Conservation (phyloP, 139 green algal species). For the Pedinophyceae sp. region DNA sequence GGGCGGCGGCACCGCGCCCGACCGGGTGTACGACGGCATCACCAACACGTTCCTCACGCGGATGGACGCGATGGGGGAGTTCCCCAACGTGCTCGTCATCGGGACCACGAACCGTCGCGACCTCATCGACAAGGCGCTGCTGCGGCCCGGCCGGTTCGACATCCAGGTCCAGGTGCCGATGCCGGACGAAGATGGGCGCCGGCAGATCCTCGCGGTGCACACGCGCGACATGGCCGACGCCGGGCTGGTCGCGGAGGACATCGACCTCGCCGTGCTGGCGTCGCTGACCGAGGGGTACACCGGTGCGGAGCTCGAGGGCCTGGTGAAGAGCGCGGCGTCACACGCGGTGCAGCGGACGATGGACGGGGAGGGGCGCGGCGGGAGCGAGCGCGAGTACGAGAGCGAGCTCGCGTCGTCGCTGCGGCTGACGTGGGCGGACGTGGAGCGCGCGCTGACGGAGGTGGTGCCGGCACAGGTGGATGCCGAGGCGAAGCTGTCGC, state of each 20-base stretch:
- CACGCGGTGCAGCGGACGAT: background rate
- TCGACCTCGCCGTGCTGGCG: slow-evolving; percentile 7
- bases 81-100: slow-evolving; percentile 19
- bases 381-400: background rate
- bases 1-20: slow-evolving; percentile 1
- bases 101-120: slow-evolving; percentile 24
- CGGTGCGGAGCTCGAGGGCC: slow-evolving; percentile 15
- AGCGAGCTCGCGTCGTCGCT: no score
- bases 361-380: background rate
- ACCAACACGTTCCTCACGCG: slow-evolving; percentile 25
- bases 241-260: slow-evolving; percentile 8
- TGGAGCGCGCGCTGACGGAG: slow-evolving; percentile 10
- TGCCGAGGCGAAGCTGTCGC: no score
- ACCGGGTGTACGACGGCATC: slow-evolving; percentile 17
- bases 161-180: slow-evolving; percentile 15
- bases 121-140: slow-evolving; percentile 20
- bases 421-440: background rate
- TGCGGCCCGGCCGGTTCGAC: slow-evolving; percentile 13
- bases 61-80: slow-evolving; percentile 16
- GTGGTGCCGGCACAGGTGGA: slow-evolving; percentile 6
- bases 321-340: slow-evolving; percentile 4
- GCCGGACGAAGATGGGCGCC: slow-evolving; percentile 9
- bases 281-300: slow-evolving; percentile 8
- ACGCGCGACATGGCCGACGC: slow-evolving; percentile 6
- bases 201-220: slow-evolving; percentile 19